A percentile compares a stretch with the other conserved stretches of the same genome.
Evolutionary conservation across 116 monocot genomes (phyloP).

Genomic region (Trichopus zeylanicus): DNA sequence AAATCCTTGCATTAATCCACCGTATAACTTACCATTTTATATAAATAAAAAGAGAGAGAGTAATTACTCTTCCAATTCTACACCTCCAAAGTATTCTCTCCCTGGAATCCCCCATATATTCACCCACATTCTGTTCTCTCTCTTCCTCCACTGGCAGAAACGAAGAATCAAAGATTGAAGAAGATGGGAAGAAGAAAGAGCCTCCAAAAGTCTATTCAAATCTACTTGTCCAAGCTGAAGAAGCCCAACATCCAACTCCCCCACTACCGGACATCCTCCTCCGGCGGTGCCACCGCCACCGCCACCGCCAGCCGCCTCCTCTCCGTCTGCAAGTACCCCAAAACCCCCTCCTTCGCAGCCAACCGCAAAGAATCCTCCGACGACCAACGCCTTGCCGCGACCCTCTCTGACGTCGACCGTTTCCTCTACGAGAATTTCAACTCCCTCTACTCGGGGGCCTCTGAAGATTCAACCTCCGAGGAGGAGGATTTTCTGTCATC

Average conservation of each 20-base stretch:
- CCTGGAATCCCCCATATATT: no score
- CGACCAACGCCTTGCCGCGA: constrained; percentile 28
- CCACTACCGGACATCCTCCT: neutral
- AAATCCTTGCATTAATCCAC: no score
- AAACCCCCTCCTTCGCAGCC: constrained; percentile 54
- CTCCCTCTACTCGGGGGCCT: constrained; percentile 31
- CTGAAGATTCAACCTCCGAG: neutral
- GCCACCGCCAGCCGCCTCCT: constrained; percentile 30
- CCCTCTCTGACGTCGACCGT: constrained; percentile 65
- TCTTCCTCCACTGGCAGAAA: neutral
- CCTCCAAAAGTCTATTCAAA: constrained; percentile 35
- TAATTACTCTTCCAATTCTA: no score
- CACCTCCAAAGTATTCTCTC: no score
- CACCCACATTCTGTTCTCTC: neutral
- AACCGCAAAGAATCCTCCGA: neutral
- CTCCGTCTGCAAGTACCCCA: constrained; percentile 81
- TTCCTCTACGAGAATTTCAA: constrained; percentile 78
- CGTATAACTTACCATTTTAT: no score
- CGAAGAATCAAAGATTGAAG: neutral
- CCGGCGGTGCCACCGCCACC: neutral
- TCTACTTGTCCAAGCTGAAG: constrained; percentile 62
- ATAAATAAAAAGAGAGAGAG: no score
- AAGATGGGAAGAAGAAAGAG: constrained; percentile 25
- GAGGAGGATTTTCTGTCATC: neutral
- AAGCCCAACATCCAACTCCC: constrained; percentile 19